Conservation (phyloP, 257 asterid species). For the Verbascum thapsus region DNA sequence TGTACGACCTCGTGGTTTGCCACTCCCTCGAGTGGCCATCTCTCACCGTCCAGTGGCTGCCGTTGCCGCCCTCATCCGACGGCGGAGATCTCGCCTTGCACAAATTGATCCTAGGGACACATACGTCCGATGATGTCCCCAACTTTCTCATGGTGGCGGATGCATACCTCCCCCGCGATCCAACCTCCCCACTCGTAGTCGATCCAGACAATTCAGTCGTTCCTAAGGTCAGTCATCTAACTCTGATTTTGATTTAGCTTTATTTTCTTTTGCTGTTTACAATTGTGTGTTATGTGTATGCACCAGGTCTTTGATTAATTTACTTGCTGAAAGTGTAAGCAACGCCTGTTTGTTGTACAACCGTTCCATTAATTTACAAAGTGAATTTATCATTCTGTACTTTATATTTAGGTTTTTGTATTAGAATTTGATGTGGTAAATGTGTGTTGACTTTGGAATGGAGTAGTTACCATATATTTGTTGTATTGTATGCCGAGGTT, state of each 20-base stretch:
- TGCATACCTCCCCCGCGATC: constrained; percentile 72
- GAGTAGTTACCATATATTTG: too few relatives aligned
- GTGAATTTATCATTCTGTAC: not conserved
- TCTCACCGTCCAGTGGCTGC: constrained; percentile 94
- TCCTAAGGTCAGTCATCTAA: constrained; percentile 57
- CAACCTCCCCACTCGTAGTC: constrained; percentile 44
- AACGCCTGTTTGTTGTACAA: not conserved
- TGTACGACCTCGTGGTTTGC: constrained; percentile 80
- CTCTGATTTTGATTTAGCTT: not conserved
- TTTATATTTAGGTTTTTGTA: too few relatives aligned
- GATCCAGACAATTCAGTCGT: constrained; percentile 45
- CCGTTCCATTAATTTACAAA: constrained; percentile 15
- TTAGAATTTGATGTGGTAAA: not conserved
- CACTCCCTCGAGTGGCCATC: constrained; percentile 98
- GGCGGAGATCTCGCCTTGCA: constrained; percentile 54
- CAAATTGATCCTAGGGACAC: constrained; percentile 79
- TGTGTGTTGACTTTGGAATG: too few relatives aligned
- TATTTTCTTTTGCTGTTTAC: not conserved
- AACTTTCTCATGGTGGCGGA: constrained; percentile 81
- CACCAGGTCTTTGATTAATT: constrained; percentile 54
- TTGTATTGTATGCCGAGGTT: too few relatives aligned
- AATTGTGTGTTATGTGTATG: constrained; percentile 3
- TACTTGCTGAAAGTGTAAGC: constrained; percentile 21
- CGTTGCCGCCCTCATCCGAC: constrained; percentile 46
- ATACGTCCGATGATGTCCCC: constrained; percentile 74